phyloP scores from a whole-genome alignment of 2,329 filamentous ascomycete genomes.

The Trichocomaceae sp. region DNA sequence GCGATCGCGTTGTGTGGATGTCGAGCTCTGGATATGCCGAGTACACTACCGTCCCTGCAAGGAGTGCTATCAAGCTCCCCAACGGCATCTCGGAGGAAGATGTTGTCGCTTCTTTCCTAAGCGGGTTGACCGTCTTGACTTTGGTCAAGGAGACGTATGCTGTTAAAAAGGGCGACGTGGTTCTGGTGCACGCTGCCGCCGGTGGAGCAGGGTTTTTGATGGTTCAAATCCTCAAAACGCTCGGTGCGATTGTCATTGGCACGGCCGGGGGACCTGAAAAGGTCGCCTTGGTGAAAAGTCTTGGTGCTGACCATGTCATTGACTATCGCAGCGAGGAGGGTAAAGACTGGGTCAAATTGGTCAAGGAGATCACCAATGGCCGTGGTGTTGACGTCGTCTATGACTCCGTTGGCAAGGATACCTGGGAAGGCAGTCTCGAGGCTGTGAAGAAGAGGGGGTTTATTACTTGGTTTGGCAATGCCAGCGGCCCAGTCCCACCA shows the following conservation, averaged over 20 bases:
- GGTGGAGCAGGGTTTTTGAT: conserved; percentile 74
- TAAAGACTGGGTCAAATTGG: conserved; percentile 67
- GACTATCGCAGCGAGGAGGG: conserved; percentile 80
- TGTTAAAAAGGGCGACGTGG: conserved; percentile 70
- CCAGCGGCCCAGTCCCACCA: conserved; percentile 70
- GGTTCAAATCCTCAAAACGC: conserved; percentile 62
- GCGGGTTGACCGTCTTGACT: conserved; percentile 76
- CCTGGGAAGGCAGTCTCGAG: conserved; percentile 72
- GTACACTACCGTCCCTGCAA: conserved; percentile 50
- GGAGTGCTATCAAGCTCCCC: conserved; percentile 57
- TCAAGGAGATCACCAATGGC: conserved; percentile 77
- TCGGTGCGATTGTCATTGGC: conserved; percentile 73
- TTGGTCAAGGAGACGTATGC: conserved; percentile 66
- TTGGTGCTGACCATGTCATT: conserved; percentile 64
- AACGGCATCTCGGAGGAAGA: conserved; percentile 53
- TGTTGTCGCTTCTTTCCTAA: conserved; percentile 65
- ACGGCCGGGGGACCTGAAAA: conserved; percentile 71
- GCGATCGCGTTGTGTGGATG: conserved; percentile 68
- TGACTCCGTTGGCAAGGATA: conserved; percentile 78
- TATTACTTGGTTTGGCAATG: conserved; percentile 74
- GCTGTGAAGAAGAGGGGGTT: conserved; percentile 70
- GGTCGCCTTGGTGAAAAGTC: conserved; percentile 57
- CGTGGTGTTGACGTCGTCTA: conserved; percentile 71
- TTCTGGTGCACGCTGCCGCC: conserved; percentile 77
- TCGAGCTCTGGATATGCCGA: conserved; percentile 51